A percentile compares a stretch with the other conserved stretches of the same genome.
Conservation (phyloP, 768 basidiomycete species). For the Xerocomus spinulosus region DNA sequence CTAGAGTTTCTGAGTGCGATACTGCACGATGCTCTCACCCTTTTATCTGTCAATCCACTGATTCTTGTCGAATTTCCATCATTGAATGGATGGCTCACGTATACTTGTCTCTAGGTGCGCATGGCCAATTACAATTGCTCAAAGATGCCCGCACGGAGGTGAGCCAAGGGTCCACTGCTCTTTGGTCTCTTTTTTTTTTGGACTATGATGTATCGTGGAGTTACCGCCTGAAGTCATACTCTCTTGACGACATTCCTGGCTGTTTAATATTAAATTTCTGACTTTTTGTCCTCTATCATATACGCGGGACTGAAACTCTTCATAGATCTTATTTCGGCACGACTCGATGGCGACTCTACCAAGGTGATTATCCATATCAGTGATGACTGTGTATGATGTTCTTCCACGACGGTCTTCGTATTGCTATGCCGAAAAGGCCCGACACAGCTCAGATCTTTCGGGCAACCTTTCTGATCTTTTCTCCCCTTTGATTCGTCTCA, state of each 20-base stretch:
- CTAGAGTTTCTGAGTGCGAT: conserved; percentile 87
- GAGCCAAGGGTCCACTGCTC: background rate
- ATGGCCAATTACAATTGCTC: background rate
- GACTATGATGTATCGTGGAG: conserved; percentile 46
- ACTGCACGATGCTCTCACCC: conserved; percentile 63
- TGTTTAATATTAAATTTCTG: conserved; percentile 66
- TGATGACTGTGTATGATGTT: conserved; percentile 13
- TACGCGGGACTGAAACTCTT: background rate
- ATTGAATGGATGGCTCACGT: background rate
- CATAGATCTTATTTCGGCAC: background rate
- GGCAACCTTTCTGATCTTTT: conserved; percentile 67
- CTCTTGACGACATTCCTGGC: conserved; percentile 74
- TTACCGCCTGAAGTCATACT: conserved; percentile 75
- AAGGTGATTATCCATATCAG: conserved; percentile 8
- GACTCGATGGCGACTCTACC: background rate
- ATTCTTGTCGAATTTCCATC: conserved; percentile 24
- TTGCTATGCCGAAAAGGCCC: conserved; percentile 80
- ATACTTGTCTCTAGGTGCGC: conserved; percentile 2
- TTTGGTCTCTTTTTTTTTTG: background rate
- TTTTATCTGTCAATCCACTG: conserved; percentile 62
- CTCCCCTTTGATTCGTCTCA: background rate
- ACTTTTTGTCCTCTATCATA: conserved; percentile 21
- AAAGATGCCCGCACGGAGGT: background rate
- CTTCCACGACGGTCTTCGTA: conserved; percentile 91
- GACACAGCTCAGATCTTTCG: conserved; percentile 82